These are phyloP conservation scores for Nakazawaea sp. DNA, from an alignment of 805 yeast species.

Conservation along the genomic window DNA sequence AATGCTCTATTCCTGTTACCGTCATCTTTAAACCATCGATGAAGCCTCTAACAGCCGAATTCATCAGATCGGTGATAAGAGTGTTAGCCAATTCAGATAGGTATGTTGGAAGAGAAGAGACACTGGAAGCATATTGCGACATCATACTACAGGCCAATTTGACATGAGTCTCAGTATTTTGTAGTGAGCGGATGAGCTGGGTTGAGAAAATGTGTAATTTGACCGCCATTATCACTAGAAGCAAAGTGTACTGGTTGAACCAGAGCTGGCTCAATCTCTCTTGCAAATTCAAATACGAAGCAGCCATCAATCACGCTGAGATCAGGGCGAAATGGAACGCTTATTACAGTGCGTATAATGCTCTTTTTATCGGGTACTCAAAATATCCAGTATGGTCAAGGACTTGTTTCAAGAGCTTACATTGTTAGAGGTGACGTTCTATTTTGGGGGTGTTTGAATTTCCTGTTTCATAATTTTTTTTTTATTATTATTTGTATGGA, in stretches of 20 bases:
- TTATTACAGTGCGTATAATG: too few species aligned
- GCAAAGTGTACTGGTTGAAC: conserved; percentile 58
- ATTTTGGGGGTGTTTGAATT: too few species aligned
- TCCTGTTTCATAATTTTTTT: too few species aligned
- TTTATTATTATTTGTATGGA: too few species aligned
- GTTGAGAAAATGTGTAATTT: conserved; percentile 54
- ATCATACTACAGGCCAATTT: conserved; percentile 38
- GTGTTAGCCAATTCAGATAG: conserved; percentile 48
- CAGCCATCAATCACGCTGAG: too few species aligned
- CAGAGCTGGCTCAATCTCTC: conserved; percentile 60
- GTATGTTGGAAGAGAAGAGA: conserved; percentile 48
- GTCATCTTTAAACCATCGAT: conserved; percentile 35
- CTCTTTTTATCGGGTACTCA: too few species aligned
- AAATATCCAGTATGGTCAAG: too few species aligned
- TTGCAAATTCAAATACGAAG: conserved; percentile 39
- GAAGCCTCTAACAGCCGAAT: conserved; percentile 40
- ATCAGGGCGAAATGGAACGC: too few species aligned
- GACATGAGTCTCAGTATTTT: conserved; percentile 30
- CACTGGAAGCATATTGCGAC: conserved; percentile 28
- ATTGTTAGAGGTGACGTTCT: too few species aligned
- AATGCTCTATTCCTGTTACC: conserved; percentile 49
- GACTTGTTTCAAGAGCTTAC: too few species aligned
- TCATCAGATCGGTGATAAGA: conserved; percentile 39
- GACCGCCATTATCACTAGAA: conserved; percentile 45
- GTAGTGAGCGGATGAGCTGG: conserved; percentile 37